Evolutionary conservation across 805 yeast genomes (phyloP), one percentile per base, ranked within the genome.

Genomic region (Sporopachydermia quercuum): DNA sequence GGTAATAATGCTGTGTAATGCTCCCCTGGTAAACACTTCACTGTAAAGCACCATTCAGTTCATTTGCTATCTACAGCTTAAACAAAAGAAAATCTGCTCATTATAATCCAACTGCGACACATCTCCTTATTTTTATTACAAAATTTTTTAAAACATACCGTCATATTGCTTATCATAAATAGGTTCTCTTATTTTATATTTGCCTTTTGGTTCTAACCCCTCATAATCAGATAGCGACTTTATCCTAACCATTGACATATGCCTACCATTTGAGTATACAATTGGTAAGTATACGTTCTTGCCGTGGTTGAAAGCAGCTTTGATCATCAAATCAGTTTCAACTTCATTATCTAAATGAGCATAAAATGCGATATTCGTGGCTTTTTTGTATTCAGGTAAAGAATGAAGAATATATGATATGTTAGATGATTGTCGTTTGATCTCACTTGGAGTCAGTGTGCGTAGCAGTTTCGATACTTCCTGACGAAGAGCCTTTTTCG

Each of bases 311-410:
- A 80, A 75, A 5, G 82, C 71, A 14, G 61, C 44, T 36, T 61
- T 47, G 2, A 87, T 70, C 6, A 86, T 55, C 1, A 52, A 53
- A 5, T 55, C 49, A 0, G 96, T 86, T 41, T 70, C 70, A 1
- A 81, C 62, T 56, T 87, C 96, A 15, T 57, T 47, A 2, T 78
- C 84, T 86, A 87, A 78, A 53, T 71, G 75, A 81, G 86, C 71
- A 50, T 73, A 87, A 19, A 84, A 51, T 0, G 79, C 95, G 2
- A 86, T 54, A 3, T 54, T 62, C 5, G 50, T 48, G 0, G 86
- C 72, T 0, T 46, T 39, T 39, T 53, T 46, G 47, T 75, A 76
- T 35, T 54, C 60, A 0, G 62, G 58, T 23, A 57, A 43, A 3
- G 23, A 6, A n/a, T 54, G 40, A 27, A 62, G 39, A 13, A 40